Evolutionary conservation across 139 green algal genomes (phyloP).

Genomic region (Chlorella sp.): DNA sequence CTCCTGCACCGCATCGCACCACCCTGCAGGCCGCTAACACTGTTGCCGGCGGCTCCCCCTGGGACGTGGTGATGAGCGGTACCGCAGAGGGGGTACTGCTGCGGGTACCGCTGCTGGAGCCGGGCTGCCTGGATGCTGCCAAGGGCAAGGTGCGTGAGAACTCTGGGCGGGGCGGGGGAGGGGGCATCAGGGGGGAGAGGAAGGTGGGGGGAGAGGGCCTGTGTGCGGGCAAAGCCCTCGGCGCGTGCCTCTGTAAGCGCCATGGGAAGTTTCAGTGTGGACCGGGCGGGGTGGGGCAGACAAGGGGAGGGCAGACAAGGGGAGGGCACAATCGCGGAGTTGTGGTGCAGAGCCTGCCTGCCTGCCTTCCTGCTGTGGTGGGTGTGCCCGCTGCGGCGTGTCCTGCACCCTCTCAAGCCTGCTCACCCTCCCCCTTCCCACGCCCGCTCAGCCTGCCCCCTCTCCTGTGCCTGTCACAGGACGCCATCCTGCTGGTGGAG

Average conservation of each 20-base stretch:
- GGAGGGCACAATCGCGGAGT: too few relatives aligned
- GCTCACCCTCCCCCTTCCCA: background rate
- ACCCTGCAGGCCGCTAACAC: constrained; percentile 1
- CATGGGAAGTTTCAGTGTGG: too few relatives aligned
- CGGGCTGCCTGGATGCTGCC: constrained; percentile 56
- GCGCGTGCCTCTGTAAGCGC: too few relatives aligned
- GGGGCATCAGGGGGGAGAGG: background rate
- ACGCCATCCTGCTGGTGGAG: constrained; percentile 72
- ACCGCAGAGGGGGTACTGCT: constrained; percentile 69
- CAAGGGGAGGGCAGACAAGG: background rate
- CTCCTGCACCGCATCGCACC: too few relatives aligned
- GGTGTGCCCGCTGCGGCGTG: background rate
- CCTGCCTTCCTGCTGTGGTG: background rate
- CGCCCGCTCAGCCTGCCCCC: background rate
- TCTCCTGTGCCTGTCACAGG: background rate
- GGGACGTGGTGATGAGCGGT: constrained; percentile 90
- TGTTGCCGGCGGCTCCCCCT: constrained; percentile 49
- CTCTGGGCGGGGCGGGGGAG: background rate
- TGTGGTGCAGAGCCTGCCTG: background rate
- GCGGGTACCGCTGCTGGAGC: constrained; percentile 66
- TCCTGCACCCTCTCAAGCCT: background rate
- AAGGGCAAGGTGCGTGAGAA: constrained; percentile 27
- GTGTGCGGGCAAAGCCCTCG: background rate
- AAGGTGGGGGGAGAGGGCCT: too few relatives aligned
- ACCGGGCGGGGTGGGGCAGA: too few relatives aligned